Percentiles rank a stretch among this genome's conserved stretches.
Evolutionary conservation across 2,329 filamentous ascomycete species (phyloP).

Genomic region (Metarhizium rileyi): DNA sequence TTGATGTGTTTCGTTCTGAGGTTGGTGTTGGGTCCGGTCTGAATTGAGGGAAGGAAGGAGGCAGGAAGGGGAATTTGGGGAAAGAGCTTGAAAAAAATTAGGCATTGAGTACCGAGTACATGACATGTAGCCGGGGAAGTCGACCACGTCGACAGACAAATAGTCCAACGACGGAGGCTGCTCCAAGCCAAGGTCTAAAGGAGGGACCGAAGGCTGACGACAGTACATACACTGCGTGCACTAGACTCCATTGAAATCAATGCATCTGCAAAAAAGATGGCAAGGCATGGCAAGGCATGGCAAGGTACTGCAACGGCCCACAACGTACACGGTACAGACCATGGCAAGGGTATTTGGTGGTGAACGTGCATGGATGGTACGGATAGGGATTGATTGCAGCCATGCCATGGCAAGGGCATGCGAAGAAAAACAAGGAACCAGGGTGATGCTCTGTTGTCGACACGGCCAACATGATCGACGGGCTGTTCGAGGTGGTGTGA

Average conservation of each 20-base stretch:
- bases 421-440: background rate
- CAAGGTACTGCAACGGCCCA: background rate
- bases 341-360: background rate
- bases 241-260: no score
- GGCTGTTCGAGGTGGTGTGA: constrained; percentile 3
- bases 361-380: background rate
- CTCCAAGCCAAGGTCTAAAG: background rate
- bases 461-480: background rate
- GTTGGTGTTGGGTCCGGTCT: background rate
- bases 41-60: background rate
- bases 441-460: background rate
- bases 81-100: background rate
- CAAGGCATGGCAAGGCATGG: background rate
- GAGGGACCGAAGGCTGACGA: background rate
- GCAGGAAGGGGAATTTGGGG: background rate
- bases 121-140: background rate
- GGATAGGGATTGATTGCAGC: background rate
- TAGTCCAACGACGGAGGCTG: background rate
- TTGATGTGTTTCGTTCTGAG: background rate
- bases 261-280: background rate
- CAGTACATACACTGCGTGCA: background rate
- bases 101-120: no score
- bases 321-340: background rate
- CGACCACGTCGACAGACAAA: background rate
- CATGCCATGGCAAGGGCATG: background rate